A percentile compares a stretch with the other conserved stretches of the same genome.
Evolutionary conservation across 805 yeast genomes (phyloP).

Genomic region (Spathaspora sp.): DNA sequence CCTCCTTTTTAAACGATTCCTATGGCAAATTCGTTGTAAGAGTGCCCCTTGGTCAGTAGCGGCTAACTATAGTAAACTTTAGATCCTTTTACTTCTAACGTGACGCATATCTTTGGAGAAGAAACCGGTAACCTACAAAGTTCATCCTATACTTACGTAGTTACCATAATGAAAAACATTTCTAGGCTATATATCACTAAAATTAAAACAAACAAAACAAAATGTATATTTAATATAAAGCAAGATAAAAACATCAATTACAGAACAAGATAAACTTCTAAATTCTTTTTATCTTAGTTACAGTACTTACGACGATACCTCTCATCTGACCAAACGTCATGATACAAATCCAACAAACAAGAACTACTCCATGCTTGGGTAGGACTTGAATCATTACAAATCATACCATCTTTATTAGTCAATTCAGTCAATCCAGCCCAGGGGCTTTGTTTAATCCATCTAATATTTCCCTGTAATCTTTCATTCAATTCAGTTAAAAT

Average conservation of each 20-base stretch:
- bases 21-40: no score
- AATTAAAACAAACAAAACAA: background rate
- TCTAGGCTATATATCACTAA: background rate
- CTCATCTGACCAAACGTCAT: constrained; percentile 48
- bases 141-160: no score
- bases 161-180: no score
- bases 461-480: constrained; percentile 60
- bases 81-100: no score
- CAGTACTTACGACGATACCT: constrained; percentile 3
- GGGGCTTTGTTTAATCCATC: constrained; percentile 68
- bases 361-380: constrained; percentile 97
- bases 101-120: no score
- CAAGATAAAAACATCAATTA: background rate
- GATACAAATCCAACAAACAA: constrained; percentile 75
- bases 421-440: constrained; percentile 96
- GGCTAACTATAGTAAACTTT: no score
- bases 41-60: no score
- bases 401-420: constrained; percentile 81
- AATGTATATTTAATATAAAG: background rate
- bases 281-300: background rate
- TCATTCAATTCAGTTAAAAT: constrained; percentile 50
- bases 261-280: background rate
- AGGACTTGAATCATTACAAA: constrained; percentile 86
- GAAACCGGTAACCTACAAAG: no score
- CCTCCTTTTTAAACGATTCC: no score